phyloP scores from a whole-genome alignment of 345 rosid species.

The Rubroshorea leprosula region DNA sequence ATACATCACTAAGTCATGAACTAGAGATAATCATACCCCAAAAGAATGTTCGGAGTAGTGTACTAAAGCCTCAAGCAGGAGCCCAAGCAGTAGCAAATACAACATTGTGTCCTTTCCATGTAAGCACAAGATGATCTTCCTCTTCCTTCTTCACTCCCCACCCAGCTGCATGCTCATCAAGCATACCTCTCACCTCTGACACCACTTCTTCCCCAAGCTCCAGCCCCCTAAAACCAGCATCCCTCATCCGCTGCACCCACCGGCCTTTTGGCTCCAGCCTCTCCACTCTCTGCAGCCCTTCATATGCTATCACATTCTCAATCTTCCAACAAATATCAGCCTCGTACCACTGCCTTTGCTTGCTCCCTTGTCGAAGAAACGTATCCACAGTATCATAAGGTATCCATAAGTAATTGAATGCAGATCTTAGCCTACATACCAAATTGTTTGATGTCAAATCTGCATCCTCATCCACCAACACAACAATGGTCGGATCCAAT shows the following conservation, averaged over 20 bases:
- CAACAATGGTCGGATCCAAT: conserved; percentile 58
- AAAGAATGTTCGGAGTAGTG: too few species aligned
- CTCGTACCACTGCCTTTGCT: conserved; percentile 81
- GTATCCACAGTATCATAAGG: conserved; percentile 79
- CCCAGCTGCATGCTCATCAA: conserved; percentile 84
- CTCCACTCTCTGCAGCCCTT: conserved; percentile 72
- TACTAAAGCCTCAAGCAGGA: not conserved
- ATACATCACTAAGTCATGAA: too few species aligned
- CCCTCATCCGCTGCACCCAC: conserved; percentile 77
- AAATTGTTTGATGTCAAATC: conserved; percentile 64
- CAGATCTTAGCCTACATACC: conserved; percentile 53
- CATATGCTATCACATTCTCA: conserved; percentile 75
- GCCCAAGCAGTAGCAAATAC: conserved; percentile 84
- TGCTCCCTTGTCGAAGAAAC: conserved; percentile 59
- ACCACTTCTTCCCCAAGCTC: conserved; percentile 49
- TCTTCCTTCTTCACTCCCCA: conserved; percentile 92
- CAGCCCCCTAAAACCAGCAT: conserved; percentile 44
- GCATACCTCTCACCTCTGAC: conserved; percentile 65
- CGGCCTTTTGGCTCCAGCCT: conserved; percentile 57
- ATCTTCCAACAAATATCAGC: conserved; percentile 73
- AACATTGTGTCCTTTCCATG: conserved; percentile 95
- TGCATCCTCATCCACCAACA: conserved; percentile 78
- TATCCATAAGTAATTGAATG: conserved; percentile 85
- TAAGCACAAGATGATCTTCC: conserved; percentile 61
- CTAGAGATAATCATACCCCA: too few species aligned